Percentiles rank a stretch among this genome's conserved stretches.
phyloP scores from a whole-genome alignment of 768 basidiomycete species.

The Trametes meyenii region DNA sequence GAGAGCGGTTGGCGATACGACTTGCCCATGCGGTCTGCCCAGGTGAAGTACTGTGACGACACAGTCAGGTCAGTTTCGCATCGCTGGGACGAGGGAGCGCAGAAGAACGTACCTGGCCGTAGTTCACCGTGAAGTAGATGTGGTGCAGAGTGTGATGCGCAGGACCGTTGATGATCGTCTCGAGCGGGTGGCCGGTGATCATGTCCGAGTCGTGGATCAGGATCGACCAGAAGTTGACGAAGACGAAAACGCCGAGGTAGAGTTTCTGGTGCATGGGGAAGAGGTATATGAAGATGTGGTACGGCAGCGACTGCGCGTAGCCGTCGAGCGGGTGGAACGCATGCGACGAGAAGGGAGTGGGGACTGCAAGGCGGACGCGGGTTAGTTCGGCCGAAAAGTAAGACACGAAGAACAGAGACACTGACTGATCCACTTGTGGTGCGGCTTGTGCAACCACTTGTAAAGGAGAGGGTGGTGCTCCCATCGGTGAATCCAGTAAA shows the following conservation, averaged over 20 bases:
- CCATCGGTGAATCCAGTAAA: conserved; percentile 96
- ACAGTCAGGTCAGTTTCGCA: conserved; percentile 6
- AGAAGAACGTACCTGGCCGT: conserved; percentile 69
- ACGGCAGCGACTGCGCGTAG: conserved; percentile 91
- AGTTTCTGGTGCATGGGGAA: conserved; percentile 88
- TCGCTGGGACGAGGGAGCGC: not conserved
- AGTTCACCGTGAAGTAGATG: conserved; percentile 95
- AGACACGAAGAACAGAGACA: conserved; percentile 24
- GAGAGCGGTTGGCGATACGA: conserved; percentile 91
- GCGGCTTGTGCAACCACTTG: conserved; percentile 93
- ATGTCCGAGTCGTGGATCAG: conserved; percentile 99
- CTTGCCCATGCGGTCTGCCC: conserved; percentile 81
- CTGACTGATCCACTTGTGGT: conserved; percentile 98
- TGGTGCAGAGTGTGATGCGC: conserved; percentile 98
- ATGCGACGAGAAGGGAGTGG: conserved; percentile 96
- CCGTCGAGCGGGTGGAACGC: conserved; percentile 98
- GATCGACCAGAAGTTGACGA: conserved; percentile 94
- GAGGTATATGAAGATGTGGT: conserved; percentile 88
- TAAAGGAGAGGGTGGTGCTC: conserved; percentile 86
- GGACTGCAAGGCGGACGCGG: conserved; percentile 54
- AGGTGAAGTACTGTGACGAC: conserved; percentile 86
- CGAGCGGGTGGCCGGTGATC: conserved; percentile 89
- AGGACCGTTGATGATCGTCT: conserved; percentile 94
- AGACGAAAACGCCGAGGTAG: conserved; percentile 85
- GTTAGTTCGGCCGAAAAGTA: conserved; percentile 2